A percentile compares a stretch with the other conserved stretches of the same genome.
These are phyloP conservation scores for Penicillium sp. DNA, from an alignment of 2,329 filamentous ascomycete species.

Conservation along the genomic window DNA sequence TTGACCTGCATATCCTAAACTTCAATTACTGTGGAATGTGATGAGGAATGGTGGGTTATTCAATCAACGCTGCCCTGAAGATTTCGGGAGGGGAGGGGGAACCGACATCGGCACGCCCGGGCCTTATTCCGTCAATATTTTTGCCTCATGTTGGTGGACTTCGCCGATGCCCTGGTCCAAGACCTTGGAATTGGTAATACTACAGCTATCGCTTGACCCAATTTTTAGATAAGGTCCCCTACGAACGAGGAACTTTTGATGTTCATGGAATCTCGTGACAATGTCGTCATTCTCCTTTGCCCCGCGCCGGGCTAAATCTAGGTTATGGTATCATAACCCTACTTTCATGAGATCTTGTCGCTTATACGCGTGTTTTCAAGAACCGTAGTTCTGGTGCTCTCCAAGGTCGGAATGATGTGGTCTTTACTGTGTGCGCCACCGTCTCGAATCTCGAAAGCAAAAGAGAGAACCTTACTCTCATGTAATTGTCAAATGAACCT, in stretches of 20 bases:
- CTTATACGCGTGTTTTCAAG: too few species aligned
- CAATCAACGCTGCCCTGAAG: neutral
- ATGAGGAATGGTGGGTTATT: neutral
- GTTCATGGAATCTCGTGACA: neutral
- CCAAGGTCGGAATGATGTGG: neutral
- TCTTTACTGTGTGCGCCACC: neutral
- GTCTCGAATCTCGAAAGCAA: neutral
- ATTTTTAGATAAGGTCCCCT: neutral
- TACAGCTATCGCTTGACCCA: neutral
- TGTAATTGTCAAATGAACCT: neutral
- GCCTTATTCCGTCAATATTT: neutral
- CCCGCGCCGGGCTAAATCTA: neutral
- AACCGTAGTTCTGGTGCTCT: neutral
- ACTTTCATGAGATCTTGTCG: neutral
- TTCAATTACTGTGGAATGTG: neutral
- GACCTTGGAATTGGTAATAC: neutral
- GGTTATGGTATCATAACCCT: neutral
- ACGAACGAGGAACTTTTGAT: neutral
- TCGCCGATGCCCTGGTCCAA: slow-evolving; percentile 1
- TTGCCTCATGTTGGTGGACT: slow-evolving; percentile 1
- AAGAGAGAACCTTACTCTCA: neutral
- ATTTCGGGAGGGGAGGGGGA: neutral
- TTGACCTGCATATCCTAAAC: neutral
- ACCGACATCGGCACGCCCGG: slow-evolving; percentile 12
- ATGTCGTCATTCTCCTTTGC: neutral